Percentiles rank a stretch among this genome's conserved stretches.
These are phyloP conservation scores for Penicillium frequentans DNA, from an alignment of 2,329 filamentous ascomycete species.

Conservation along the genomic window DNA sequence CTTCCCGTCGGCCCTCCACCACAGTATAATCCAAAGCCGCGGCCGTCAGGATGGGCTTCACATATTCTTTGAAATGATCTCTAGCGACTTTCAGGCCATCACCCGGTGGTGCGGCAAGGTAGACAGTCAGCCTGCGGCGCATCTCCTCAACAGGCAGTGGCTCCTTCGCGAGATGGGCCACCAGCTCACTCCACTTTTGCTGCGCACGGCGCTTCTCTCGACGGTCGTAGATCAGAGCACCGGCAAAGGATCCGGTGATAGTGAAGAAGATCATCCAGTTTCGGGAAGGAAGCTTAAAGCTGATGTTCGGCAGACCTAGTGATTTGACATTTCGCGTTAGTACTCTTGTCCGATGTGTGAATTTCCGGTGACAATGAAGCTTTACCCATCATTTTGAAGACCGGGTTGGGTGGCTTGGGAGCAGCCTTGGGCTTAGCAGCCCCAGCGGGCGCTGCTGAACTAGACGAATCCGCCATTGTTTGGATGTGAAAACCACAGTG, in stretches of 20 bases:
- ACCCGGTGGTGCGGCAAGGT: conserved; percentile 79
- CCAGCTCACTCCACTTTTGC: conserved; percentile 80
- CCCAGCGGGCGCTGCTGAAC: conserved; percentile 36
- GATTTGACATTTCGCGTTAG: conserved; percentile 12
- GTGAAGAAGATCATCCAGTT: conserved; percentile 97
- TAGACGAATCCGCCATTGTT: conserved; percentile 40
- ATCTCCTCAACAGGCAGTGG: conserved; percentile 70
- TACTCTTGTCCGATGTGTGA: neutral
- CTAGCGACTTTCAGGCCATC: conserved; percentile 82
- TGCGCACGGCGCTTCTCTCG: conserved; percentile 84
- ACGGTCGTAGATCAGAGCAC: conserved; percentile 86
- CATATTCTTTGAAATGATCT: conserved; percentile 93
- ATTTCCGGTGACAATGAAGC: neutral
- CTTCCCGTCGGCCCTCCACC: conserved; percentile 85
- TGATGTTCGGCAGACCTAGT: conserved; percentile 77
- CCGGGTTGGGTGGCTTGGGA: conserved; percentile 62
- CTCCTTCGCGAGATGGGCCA: conserved; percentile 80
- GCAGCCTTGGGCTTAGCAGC: conserved; percentile 40
- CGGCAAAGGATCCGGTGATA: conserved; percentile 73
- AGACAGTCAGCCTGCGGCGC: conserved; percentile 81
- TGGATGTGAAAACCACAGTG: neutral
- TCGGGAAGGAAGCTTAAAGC: conserved; percentile 81
- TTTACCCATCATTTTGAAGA: conserved; percentile 68
- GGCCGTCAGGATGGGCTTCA: conserved; percentile 87
- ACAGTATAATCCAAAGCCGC: conserved; percentile 96